These are phyloP conservation scores for Rhododendron henanense DNA, from an alignment of 148 eudicot species.

Conservation along the genomic window DNA sequence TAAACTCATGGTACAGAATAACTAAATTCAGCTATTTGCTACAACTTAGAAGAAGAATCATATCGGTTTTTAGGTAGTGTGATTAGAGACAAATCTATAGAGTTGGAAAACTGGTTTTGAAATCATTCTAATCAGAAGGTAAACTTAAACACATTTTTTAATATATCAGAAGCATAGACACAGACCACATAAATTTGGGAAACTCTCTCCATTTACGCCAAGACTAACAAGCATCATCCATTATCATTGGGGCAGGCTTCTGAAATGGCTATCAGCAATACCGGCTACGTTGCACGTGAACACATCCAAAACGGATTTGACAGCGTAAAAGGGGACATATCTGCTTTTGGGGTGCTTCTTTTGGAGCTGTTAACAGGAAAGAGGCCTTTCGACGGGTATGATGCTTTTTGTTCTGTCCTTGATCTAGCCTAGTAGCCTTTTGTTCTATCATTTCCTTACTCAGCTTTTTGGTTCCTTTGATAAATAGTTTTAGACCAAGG, in stretches of 20 bases:
- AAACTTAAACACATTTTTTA: background rate
- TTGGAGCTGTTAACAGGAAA: conserved; percentile 79
- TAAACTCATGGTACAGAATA: conserved; percentile 62
- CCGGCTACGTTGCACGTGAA: conserved; percentile 79
- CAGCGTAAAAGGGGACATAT: conserved; percentile 66
- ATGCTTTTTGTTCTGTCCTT: background rate
- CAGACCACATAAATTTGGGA: background rate
- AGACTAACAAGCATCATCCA: background rate
- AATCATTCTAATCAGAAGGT: background rate
- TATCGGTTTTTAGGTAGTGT: background rate
- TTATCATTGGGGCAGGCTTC: conserved; percentile 56
- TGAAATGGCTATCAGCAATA: conserved; percentile 70
- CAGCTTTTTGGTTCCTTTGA: conserved; percentile 2
- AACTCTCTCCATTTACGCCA: too few species aligned
- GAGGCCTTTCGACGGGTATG: conserved; percentile 70
- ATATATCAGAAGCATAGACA: background rate
- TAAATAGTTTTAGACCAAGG: conserved; percentile 50
- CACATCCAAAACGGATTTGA: conserved; percentile 46
- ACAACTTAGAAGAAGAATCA: background rate
- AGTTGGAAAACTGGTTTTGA: background rate
- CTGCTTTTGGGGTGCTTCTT: conserved; percentile 35
- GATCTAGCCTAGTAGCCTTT: background rate
- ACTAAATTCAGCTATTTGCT: background rate
- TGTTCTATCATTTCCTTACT: background rate
- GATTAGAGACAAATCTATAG: too few species aligned